Conservation (phyloP, 805 yeast genomes). For the Ogataea allantospora region DNA sequence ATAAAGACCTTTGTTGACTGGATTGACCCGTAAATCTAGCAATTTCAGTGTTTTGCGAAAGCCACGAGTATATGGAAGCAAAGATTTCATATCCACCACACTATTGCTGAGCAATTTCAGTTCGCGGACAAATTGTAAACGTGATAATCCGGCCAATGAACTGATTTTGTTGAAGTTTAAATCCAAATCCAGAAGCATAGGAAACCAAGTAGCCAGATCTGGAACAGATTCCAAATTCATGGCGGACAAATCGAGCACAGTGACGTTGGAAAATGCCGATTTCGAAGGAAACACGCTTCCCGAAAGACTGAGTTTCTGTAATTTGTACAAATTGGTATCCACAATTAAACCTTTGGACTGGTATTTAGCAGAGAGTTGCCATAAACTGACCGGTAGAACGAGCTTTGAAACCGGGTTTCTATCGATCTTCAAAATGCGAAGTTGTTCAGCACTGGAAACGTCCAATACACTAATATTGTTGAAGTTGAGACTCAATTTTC, state of each 20-base stretch:
- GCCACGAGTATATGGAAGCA: conserved; percentile 33
- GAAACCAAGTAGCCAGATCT: conserved; percentile 39
- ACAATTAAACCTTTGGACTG: conserved; percentile 25
- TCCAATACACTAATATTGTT: conserved; percentile 37
- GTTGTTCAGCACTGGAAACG: conserved; percentile 35
- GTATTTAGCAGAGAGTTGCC: conserved; percentile 42
- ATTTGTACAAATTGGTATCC: conserved; percentile 19
- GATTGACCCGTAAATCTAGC: conserved; percentile 50
- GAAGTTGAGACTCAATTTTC: conserved; percentile 38
- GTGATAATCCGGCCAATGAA: conserved; percentile 35
- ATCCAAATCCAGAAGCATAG: conserved; percentile 46
- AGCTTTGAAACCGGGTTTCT: conserved; percentile 34
- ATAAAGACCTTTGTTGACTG: conserved; percentile 45
- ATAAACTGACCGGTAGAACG: conserved; percentile 36
- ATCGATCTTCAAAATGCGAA: conserved; percentile 46
- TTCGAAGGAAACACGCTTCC: conserved; percentile 25
- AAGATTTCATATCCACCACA: conserved; percentile 34
- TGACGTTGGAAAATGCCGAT: conserved; percentile 34
- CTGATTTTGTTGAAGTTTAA: conserved; percentile 47
- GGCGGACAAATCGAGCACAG: conserved; percentile 44
- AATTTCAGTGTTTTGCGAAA: conserved; percentile 35
- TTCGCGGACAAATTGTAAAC: conserved; percentile 37
- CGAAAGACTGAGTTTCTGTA: conserved; percentile 36
- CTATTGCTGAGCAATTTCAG: conserved; percentile 47
- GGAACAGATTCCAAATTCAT: conserved; percentile 44